Percentiles rank a stretch among this genome's conserved stretches.
These are phyloP conservation scores for Stemphylium beticola DNA, from an alignment of 2,329 filamentous ascomycete species.

Conservation along the genomic window DNA sequence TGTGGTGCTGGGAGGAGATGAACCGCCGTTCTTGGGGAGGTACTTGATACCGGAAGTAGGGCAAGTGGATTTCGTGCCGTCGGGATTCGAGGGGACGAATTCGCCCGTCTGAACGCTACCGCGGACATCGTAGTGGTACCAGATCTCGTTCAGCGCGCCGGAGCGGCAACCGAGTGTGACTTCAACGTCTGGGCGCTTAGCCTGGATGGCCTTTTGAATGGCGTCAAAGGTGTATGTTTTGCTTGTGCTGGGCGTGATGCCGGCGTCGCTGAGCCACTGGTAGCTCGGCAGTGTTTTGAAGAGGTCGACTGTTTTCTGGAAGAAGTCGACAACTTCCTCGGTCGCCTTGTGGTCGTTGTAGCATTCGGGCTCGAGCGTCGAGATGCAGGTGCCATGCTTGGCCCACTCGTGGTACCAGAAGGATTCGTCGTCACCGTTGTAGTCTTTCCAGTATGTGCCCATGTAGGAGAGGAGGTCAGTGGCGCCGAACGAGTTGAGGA, in stretches of 20 bases:
- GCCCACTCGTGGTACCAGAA: constrained; percentile 76
- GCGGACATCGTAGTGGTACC: constrained; percentile 69
- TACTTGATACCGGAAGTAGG: constrained; percentile 69
- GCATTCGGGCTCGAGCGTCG: constrained; percentile 69
- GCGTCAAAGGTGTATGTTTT: constrained; percentile 65
- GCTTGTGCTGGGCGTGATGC: constrained; percentile 61
- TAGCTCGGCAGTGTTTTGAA: constrained; percentile 73
- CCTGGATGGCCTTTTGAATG: constrained; percentile 65
- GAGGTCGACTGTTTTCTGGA: constrained; percentile 68
- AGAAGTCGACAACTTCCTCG: constrained; percentile 73
- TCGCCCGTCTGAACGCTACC: constrained; percentile 66
- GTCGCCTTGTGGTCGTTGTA: constrained; percentile 64
- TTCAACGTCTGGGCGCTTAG: constrained; percentile 59
- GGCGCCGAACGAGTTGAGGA: constrained; percentile 63
- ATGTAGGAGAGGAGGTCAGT: constrained; percentile 68
- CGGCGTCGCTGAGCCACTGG: constrained; percentile 65
- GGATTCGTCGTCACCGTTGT: constrained; percentile 65
- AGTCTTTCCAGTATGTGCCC: constrained; percentile 74
- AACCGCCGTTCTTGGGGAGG: constrained; percentile 59
- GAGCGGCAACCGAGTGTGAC: constrained; percentile 65
- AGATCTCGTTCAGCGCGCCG: constrained; percentile 60
- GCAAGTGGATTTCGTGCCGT: constrained; percentile 68
- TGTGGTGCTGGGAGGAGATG: constrained; percentile 34
- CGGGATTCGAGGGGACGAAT: constrained; percentile 64
- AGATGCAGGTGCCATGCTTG: constrained; percentile 77